A percentile compares a stretch with the other conserved stretches of the same genome.
These are phyloP conservation scores for Apiospora koreana DNA, from an alignment of 2,329 filamentous ascomycete genomes.

Conservation along the genomic window DNA sequence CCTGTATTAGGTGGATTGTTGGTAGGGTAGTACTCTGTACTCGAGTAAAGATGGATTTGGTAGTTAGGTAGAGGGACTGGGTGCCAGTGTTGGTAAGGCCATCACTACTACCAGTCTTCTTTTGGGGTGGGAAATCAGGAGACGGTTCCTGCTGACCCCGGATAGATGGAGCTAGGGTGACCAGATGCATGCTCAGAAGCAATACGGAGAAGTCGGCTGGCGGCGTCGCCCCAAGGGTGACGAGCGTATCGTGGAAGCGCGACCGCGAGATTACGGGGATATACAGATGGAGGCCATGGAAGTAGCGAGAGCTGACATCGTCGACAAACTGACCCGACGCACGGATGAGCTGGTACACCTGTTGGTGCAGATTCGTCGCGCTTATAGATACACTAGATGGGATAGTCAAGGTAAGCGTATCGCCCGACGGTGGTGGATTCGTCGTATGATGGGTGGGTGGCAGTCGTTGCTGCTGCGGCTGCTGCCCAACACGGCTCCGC, in stretches of 20 bases:
- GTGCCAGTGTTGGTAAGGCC: background rate
- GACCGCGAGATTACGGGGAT: conserved; percentile 30
- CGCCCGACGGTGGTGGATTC: background rate
- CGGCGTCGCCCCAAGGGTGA: conserved; percentile 19
- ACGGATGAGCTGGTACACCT: conserved; percentile 11
- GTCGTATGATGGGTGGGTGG: background rate
- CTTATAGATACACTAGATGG: background rate
- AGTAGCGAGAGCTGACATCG: conserved; percentile 31
- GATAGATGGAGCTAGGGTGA: background rate
- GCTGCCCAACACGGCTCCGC: background rate
- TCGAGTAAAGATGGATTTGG: conserved; percentile 27
- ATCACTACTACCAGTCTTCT: background rate
- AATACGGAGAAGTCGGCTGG: conserved; percentile 27
- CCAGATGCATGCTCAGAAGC: conserved; percentile 21
- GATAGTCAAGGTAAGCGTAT: background rate
- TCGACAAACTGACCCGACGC: conserved; percentile 18
- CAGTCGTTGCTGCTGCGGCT: background rate
- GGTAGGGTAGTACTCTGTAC: conserved; percentile 23
- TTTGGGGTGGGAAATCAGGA: background rate
- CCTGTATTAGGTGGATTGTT: conserved; percentile 29
- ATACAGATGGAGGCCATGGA: conserved; percentile 28
- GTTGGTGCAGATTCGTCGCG: conserved; percentile 5
- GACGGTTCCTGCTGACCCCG: background rate
- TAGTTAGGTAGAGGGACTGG: conserved; percentile 20
- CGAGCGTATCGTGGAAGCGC: conserved; percentile 27